Evolutionary conservation across 495 filamentous ascomycete species (phyloP).

Genomic region (Neurospora sp.): DNA sequence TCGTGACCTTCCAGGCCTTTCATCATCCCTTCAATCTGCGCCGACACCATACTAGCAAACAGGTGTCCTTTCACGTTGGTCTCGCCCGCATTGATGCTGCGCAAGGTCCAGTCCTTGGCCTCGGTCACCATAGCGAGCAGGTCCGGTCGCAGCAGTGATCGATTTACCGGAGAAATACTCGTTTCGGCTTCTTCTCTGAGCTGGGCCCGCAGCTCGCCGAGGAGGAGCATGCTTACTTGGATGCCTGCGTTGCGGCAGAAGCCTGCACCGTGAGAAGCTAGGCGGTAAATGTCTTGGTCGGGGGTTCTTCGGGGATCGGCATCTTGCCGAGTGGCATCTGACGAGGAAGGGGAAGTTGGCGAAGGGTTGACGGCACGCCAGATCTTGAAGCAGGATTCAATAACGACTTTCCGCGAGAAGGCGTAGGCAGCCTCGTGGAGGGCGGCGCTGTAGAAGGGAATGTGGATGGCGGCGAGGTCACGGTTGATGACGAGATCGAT

Average conservation of each 20-base stretch:
- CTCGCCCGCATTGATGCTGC: constrained; percentile 38
- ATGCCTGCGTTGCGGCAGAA: constrained; percentile 30
- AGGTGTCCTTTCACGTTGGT: constrained; percentile 50
- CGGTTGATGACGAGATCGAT: constrained; percentile 37
- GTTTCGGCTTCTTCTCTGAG: constrained; percentile 37
- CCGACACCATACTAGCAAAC: constrained; percentile 28
- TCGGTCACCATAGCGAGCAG: constrained; percentile 38
- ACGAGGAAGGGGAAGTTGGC: not conserved
- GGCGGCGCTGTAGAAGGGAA: constrained; percentile 31
- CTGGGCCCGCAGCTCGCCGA: constrained; percentile 38
- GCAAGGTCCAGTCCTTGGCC: constrained; percentile 32
- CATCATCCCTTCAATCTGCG: constrained; percentile 36
- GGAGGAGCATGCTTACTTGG: constrained; percentile 35
- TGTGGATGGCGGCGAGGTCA: constrained; percentile 39
- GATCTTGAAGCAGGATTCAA: constrained; percentile 42
- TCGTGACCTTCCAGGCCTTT: constrained; percentile 21
- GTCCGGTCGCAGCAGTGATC: constrained; percentile 31
- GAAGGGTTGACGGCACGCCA: constrained; percentile 33
- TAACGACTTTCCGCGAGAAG: constrained; percentile 37
- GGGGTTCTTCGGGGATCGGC: not conserved
- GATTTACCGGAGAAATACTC: not conserved
- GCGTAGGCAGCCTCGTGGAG: constrained; percentile 35
- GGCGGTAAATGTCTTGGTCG: constrained; percentile 15
- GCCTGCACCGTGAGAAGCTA: constrained; percentile 31
- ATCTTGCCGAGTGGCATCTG: constrained; percentile 15